phyloP scores from a whole-genome alignment of 805 yeast genomes.

The Ogataea nonfermentans region DNA sequence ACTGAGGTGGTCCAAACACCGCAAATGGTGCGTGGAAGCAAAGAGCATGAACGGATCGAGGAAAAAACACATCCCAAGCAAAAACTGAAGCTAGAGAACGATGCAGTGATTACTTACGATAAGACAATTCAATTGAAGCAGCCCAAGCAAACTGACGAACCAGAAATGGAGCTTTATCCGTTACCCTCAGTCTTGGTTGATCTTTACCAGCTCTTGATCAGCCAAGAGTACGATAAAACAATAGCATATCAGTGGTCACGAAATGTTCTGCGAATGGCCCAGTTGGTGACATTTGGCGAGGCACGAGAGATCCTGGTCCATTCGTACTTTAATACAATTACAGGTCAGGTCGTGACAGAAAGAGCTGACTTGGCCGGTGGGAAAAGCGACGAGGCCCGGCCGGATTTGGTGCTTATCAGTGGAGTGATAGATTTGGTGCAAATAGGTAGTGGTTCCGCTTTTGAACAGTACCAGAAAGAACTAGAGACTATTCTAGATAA shows the following conservation, averaged over 20 bases:
- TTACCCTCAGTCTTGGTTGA: conserved; percentile 1
- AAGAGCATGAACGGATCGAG: conserved; percentile 50
- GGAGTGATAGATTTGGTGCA: conserved; percentile 60
- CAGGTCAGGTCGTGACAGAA: conserved; percentile 10
- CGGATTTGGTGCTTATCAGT: conserved; percentile 47
- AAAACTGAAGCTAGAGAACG: conserved; percentile 10
- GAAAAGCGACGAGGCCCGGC: not conserved
- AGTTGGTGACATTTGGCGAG: conserved; percentile 45
- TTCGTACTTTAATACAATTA: conserved; percentile 41
- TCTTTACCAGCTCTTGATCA: not conserved
- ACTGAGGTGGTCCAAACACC: conserved; percentile 30
- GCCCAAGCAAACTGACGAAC: not conserved
- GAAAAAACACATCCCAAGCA: conserved; percentile 40
- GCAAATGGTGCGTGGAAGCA: conserved; percentile 47
- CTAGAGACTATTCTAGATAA: conserved; percentile 8
- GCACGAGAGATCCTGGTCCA: conserved; percentile 66
- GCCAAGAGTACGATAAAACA: not conserved
- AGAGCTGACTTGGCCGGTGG: conserved; percentile 2
- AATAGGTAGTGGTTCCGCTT: conserved; percentile 20
- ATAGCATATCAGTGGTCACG: conserved; percentile 40
- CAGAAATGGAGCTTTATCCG: not conserved
- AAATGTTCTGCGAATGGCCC: conserved; percentile 40
- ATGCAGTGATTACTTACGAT: conserved; percentile 4
- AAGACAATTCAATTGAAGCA: conserved; percentile 9
- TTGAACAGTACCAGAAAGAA: conserved; percentile 25